Percentiles rank a stretch among this genome's conserved stretches.
Evolutionary conservation across 2,329 filamentous ascomycete species (phyloP).

Genomic region (Chaetomium strumarium): DNA sequence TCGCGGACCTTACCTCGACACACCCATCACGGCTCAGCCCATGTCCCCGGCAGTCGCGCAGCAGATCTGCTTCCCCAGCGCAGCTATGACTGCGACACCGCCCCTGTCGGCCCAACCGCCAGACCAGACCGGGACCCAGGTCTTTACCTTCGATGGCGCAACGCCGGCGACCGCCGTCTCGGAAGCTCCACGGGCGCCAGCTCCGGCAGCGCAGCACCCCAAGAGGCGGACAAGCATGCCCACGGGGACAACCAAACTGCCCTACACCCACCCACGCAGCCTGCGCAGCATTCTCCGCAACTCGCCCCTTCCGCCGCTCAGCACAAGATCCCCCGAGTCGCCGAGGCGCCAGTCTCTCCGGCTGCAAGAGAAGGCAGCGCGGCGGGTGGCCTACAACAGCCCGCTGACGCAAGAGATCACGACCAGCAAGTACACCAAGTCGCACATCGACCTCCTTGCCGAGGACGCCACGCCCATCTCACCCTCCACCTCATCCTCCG

Average conservation of each 20-base stretch:
- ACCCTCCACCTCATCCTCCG: slow-evolving; percentile 31
- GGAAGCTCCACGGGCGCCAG: slow-evolving; percentile 21
- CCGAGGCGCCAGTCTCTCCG: slow-evolving; percentile 49
- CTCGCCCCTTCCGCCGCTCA: slow-evolving; percentile 54
- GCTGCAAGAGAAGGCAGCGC: slow-evolving; percentile 48
- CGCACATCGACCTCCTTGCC: slow-evolving; percentile 56
- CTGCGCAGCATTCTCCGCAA: slow-evolving; percentile 62
- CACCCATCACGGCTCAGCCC: slow-evolving; percentile 47
- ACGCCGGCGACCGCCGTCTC: slow-evolving; percentile 2
- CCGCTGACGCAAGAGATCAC: slow-evolving; percentile 59
- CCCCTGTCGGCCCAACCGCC: slow-evolving; percentile 49
- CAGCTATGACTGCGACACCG: slow-evolving; percentile 53
- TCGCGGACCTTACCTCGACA: slow-evolving; percentile 45
- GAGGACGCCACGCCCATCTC: slow-evolving; percentile 51
- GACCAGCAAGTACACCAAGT: slow-evolving; percentile 56
- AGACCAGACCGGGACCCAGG: slow-evolving; percentile 36
- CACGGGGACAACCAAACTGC: slow-evolving; percentile 33
- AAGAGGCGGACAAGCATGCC: slow-evolving; percentile 35
- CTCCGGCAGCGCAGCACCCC: slow-evolving; percentile 31
- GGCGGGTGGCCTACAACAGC: slow-evolving; percentile 56
- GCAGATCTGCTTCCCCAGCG: slow-evolving; percentile 46
- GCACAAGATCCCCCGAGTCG: slow-evolving; percentile 45
- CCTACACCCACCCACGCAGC: slow-evolving; percentile 53
- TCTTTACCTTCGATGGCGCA: slow-evolving; percentile 40
- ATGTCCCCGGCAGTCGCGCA: slow-evolving; percentile 41